Percentiles rank a stretch among this genome's conserved stretches.
These are phyloP conservation scores for Pyrrhoderma lamaoense DNA, from an alignment of 1,284 basidiomycete species.

Conservation along the genomic window DNA sequence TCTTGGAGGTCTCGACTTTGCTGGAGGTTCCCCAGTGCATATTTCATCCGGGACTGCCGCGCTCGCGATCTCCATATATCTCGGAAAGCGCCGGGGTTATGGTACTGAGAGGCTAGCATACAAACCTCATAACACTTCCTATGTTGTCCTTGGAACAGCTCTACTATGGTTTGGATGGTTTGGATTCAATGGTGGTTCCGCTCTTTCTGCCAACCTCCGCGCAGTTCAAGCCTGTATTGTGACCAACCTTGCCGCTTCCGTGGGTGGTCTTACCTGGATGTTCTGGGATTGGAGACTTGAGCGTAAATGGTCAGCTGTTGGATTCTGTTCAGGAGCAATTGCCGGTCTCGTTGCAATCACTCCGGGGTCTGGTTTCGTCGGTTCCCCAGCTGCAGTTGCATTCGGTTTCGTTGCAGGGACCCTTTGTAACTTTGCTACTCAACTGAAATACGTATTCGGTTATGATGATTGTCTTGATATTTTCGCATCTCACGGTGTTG, in stretches of 20 bases:
- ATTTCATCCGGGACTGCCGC: constrained; percentile 89
- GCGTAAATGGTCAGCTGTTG: constrained; percentile 88
- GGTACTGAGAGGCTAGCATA: constrained; percentile 87
- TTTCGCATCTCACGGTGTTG: constrained; percentile 86
- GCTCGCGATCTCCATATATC: constrained; percentile 86
- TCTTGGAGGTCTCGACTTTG: constrained; percentile 84
- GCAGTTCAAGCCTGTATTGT: constrained; percentile 88
- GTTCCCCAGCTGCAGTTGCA: constrained; percentile 74
- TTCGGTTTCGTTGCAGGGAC: constrained; percentile 85
- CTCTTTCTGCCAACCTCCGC: constrained; percentile 80
- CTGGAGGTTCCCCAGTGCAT: constrained; percentile 92
- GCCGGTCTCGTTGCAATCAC: constrained; percentile 89
- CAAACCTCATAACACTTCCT: constrained; percentile 83
- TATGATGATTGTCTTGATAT: constrained; percentile 84
- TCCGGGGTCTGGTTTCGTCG: constrained; percentile 86
- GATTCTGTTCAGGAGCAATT: constrained; percentile 95
- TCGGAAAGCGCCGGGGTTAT: constrained; percentile 87
- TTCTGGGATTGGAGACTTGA: constrained; percentile 90
- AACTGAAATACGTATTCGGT: constrained; percentile 75
- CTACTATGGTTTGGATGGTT: constrained; percentile 99
- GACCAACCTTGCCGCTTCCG: constrained; percentile 83
- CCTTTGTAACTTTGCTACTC: constrained; percentile 89
- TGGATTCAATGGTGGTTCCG: constrained; percentile 62
- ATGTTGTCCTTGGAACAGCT: constrained; percentile 87
- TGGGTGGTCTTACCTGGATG: constrained; percentile 94